These are phyloP conservation scores for Paraconiothyrium sp. DNA, from an alignment of 2,329 filamentous ascomycete genomes.

Conservation along the genomic window DNA sequence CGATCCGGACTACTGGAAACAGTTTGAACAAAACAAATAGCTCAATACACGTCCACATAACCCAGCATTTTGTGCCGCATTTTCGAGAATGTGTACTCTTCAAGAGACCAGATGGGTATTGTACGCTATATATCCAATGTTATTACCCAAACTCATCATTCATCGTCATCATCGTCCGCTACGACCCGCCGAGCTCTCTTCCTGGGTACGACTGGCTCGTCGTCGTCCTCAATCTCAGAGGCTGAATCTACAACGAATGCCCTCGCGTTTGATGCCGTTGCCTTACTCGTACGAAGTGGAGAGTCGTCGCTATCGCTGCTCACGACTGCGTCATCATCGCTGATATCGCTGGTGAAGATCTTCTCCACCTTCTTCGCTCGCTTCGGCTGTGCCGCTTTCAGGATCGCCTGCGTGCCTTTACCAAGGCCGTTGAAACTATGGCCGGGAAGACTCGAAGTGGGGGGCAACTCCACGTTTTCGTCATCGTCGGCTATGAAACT, in stretches of 20 bases:
- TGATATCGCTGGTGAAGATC: constrained; percentile 47
- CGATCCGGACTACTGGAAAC: constrained; percentile 53
- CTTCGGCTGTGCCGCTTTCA: constrained; percentile 35
- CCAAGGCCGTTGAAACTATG: constrained; percentile 39
- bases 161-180: constrained; percentile 46
- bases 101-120: constrained; percentile 1
- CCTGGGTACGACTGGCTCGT: constrained; percentile 32
- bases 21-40: constrained; percentile 36
- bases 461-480: constrained; percentile 39
- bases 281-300: constrained; percentile 22
- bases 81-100: not conserved
- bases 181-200: constrained; percentile 42
- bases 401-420: constrained; percentile 45
- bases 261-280: constrained; percentile 23
- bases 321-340: constrained; percentile 44
- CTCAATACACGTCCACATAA: not conserved
- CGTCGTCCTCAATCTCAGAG: constrained; percentile 33
- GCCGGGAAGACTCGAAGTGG: constrained; percentile 45
- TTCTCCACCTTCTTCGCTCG: constrained; percentile 36
- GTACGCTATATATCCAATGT: not conserved
- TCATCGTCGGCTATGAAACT: constrained; percentile 58
- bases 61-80: not conserved
- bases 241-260: constrained; percentile 35
- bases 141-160: constrained; percentile 15
- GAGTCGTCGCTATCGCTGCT: constrained; percentile 47